Conservation (phyloP, 805 yeast species). For the Wickerhamiella domercqiae region DNA sequence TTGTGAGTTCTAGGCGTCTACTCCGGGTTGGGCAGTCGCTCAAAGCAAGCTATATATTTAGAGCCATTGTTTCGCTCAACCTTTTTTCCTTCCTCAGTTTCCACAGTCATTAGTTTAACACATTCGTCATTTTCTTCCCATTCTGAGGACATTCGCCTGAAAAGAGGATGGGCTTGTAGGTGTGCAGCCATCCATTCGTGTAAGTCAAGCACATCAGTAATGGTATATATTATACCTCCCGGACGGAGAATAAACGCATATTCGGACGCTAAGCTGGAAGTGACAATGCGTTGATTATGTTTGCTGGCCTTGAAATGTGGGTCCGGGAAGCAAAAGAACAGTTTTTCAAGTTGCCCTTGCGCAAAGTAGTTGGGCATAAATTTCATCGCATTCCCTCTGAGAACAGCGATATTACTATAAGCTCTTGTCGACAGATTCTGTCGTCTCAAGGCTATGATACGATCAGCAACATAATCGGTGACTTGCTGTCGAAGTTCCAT, state of each 20-base stretch:
- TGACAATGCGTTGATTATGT: slow-evolving; percentile 91
- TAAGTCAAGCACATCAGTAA: slow-evolving; percentile 86
- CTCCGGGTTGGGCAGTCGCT: slow-evolving; percentile 4
- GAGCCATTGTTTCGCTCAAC: slow-evolving; percentile 80
- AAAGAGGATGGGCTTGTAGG: slow-evolving; percentile 78
- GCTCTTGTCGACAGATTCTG: slow-evolving; percentile 26
- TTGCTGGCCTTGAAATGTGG: slow-evolving; percentile 96
- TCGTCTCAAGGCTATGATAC: slow-evolving; percentile 75
- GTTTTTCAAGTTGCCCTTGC: slow-evolving; percentile 68
- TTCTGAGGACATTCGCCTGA: slow-evolving; percentile 60
- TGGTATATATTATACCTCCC: slow-evolving; percentile 82
- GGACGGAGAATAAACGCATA: slow-evolving; percentile 80
- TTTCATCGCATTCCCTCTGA: slow-evolving; percentile 95
- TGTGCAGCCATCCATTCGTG: slow-evolving; percentile 96
- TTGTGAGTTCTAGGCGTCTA: not conserved
- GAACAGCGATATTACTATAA: slow-evolving; percentile 78
- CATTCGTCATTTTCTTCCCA: slow-evolving; percentile 74
- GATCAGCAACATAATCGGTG: slow-evolving; percentile 89
- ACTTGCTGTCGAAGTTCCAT: slow-evolving; percentile 98
- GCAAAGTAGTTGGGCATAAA: slow-evolving; percentile 86
- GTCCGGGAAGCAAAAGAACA: slow-evolving; percentile 98
- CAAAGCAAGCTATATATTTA: slow-evolving; percentile 77
- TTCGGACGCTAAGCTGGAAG: slow-evolving; percentile 76
- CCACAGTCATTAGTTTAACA: slow-evolving; percentile 70
- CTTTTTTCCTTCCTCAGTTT: slow-evolving; percentile 98